These are phyloP conservation scores for Aureobasidium mangrovei DNA, from an alignment of 2,329 filamentous ascomycete species.

Conservation along the genomic window DNA sequence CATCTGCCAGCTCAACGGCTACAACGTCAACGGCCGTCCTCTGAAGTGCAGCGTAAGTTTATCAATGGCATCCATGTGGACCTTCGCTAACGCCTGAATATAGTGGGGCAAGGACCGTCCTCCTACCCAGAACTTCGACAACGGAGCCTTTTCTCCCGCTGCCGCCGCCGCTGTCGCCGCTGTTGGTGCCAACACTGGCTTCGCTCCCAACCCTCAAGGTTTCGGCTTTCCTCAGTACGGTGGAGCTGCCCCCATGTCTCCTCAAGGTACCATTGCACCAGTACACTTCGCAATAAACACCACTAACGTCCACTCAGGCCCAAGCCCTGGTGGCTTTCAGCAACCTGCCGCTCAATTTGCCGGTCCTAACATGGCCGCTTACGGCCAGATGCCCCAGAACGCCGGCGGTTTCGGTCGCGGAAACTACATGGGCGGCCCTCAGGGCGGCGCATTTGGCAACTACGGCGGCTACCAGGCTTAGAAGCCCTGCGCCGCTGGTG, in stretches of 20 bases:
- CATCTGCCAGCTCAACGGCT: constrained; percentile 95
- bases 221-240: constrained; percentile 91
- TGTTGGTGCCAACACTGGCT: constrained; percentile 52
- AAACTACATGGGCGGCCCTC: constrained; percentile 46
- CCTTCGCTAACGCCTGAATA: constrained; percentile 20
- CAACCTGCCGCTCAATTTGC: constrained; percentile 51
- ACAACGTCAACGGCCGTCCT: constrained; percentile 93
- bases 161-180: constrained; percentile 53
- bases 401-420: constrained; percentile 80
- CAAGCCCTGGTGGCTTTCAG: constrained; percentile 40
- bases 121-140: constrained; percentile 72
- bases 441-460: constrained; percentile 39
- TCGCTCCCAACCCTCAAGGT: constrained; percentile 65
- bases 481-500: not conserved
- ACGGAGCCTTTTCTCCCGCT: constrained; percentile 66
- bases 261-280: constrained; percentile 39
- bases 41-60: constrained; percentile 96
- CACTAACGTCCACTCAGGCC: constrained; percentile 20
- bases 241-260: constrained; percentile 58
- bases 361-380: constrained; percentile 48
- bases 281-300: constrained; percentile 20
- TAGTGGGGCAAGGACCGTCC: constrained; percentile 99
- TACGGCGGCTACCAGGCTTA: constrained; percentile 47
- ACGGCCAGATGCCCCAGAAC: constrained; percentile 49
- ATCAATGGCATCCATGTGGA: constrained; percentile 18